Base-by-base conservation (phyloP, 2,329 filamentous ascomycete species). In the Byssochlamys sp. region DNA sequence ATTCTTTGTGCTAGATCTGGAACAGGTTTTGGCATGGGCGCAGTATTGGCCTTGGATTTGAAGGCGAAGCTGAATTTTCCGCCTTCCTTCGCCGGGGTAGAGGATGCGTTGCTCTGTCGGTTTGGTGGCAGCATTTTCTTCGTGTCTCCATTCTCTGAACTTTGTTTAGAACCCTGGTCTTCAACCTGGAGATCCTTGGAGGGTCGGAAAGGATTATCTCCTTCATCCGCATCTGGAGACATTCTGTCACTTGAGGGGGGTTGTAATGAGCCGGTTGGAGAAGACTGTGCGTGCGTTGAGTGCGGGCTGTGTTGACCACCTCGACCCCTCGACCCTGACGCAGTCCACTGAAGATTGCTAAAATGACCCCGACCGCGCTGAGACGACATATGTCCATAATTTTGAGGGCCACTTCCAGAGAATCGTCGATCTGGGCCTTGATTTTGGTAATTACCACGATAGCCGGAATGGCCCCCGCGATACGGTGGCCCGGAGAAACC, bases 1-100 rank as follows among this genome's bases (percentile, higher is more conserved):
- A 75, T 77, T 63, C 71, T 76, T 64, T 71, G 74, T 12, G 76
- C 74, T 55, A 82, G 64, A 59, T 80, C 80, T 48, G 76, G 68
- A 49, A 81, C 79, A 28, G 77, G 73, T 60, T 80, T 80, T 52
- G 76, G 75, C 58, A 79, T 77, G 60, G 81, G 77, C 27, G 77
- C 75, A 24, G 85, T 79, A 2, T 81, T 78, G 25, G 85, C 83
- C 68, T 88, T 92, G 57, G 86, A 82, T 70, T 96, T 96, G 73
- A 97, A 90, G 1, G 91, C 90, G 71, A 97, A 97, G 70, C 90
- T 95, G 67, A 96, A 95, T 73, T 92, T 94, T 51, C 84, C 84
- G 2, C 77, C 76, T 58, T 78, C 76, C 68, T 78, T 71, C 59
- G 58, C 60, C 12, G 73, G 67, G 59, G 81, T 78, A n/a, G 82